A percentile compares a stretch with the other conserved stretches of the same genome.
phyloP scores from a whole-genome alignment of 129 eudicot genomes.

The Arctium minus region DNA sequence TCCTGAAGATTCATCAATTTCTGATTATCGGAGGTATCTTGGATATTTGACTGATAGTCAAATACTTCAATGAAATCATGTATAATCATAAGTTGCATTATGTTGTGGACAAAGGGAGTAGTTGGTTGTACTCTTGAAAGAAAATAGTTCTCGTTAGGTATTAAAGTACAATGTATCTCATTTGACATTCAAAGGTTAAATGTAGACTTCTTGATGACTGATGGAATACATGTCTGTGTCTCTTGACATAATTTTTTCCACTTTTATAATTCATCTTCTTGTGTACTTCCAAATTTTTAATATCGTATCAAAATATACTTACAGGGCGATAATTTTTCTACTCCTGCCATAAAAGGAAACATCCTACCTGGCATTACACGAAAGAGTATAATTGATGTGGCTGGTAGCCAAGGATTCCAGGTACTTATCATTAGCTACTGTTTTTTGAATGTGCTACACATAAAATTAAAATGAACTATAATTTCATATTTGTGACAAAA shows the following conservation, averaged over 20 bases:
- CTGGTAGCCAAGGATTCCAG: conserved; percentile 60
- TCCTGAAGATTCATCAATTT: neutral
- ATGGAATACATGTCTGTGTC: neutral
- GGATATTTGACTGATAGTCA: too few relatives aligned
- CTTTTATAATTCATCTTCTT: neutral
- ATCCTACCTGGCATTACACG: conserved; percentile 79
- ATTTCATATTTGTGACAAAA: neutral
- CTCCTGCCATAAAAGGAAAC: conserved; percentile 71
- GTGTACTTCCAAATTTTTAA: neutral
- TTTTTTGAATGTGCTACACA: neutral
- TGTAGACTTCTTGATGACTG: neutral
- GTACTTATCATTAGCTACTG: conserved; percentile 21
- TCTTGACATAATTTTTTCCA: neutral
- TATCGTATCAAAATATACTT: neutral
- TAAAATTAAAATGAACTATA: neutral
- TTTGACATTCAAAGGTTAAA: too few relatives aligned
- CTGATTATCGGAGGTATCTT: neutral
- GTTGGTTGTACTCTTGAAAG: neutral
- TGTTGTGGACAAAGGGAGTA: too few relatives aligned
- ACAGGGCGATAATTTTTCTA: conserved; percentile 60
- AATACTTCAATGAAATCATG: neutral
- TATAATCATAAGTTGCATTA: neutral
- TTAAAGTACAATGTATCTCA: neutral
- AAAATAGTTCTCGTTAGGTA: too few relatives aligned
- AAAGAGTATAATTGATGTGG: conserved; percentile 74